Conservation (phyloP, 352 stramenopile species). For the Pythium dissimile region DNA sequence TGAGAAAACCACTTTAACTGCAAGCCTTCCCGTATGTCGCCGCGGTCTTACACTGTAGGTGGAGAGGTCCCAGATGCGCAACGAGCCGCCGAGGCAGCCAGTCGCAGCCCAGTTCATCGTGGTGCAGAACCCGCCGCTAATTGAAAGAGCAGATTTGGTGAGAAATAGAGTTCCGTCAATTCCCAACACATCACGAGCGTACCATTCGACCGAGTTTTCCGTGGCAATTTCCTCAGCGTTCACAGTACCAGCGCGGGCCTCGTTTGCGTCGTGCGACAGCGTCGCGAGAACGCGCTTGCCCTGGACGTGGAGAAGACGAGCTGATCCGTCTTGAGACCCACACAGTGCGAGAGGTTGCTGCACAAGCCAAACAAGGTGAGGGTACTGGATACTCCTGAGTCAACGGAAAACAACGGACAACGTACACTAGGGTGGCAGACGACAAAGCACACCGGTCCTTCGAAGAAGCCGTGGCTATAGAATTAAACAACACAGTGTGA, state of each 20-base stretch:
- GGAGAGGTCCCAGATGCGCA: conserved; percentile 97
- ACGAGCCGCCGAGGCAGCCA: conserved; percentile 90
- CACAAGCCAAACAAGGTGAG: background rate
- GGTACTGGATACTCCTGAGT: background rate
- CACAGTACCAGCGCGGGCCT: conserved; percentile 42
- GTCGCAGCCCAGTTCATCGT: conserved; percentile 95
- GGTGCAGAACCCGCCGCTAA: conserved; percentile 91
- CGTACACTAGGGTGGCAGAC: conserved; percentile 80
- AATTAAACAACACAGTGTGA: background rate
- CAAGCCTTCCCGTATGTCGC: too few species aligned
- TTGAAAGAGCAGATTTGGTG: background rate
- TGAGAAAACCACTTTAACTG: background rate
- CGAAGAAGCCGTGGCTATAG: conserved; percentile 80
- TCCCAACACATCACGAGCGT: conserved; percentile 6
- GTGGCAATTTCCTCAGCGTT: conserved; percentile 46
- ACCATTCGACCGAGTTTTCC: conserved; percentile 88
- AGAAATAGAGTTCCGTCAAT: background rate
- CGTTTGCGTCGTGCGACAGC: conserved; percentile 68
- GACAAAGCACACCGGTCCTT: conserved; percentile 90
- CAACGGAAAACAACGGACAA: conserved; percentile 1
- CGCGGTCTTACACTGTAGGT: conserved; percentile 55
- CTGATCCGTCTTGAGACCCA: conserved; percentile 93
- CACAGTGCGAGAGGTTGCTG: conserved; percentile 91
- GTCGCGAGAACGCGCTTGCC: conserved; percentile 93
- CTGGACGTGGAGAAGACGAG: conserved; percentile 91